phyloP scores from a whole-genome alignment of 2,329 filamentous ascomycete species.

The Arthrobotrys musiformis region DNA sequence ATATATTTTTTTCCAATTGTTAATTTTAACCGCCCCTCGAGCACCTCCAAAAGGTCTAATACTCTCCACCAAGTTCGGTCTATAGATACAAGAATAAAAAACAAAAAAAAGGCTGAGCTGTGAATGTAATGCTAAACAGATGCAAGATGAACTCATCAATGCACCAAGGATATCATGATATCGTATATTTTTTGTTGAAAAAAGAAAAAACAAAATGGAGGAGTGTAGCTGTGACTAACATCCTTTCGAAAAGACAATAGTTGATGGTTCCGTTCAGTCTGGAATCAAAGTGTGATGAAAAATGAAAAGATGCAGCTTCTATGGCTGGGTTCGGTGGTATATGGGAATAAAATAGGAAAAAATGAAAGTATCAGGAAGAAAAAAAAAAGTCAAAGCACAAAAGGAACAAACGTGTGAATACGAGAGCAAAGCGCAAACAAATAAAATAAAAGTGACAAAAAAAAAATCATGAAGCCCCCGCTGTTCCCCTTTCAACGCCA shows the following conservation, averaged over 20 bases:
- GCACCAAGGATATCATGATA: slow-evolving; percentile 17
- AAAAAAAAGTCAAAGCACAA: too few relatives aligned
- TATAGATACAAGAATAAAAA: slow-evolving; percentile 21
- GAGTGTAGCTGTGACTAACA: neutral
- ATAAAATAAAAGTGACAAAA: too few relatives aligned
- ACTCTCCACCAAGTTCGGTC: neutral
- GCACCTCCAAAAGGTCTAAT: too few relatives aligned
- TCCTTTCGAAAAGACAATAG: neutral
- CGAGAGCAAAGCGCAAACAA: neutral
- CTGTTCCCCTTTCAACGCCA: slow-evolving; percentile 30
- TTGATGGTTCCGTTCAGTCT: slow-evolving; percentile 1
- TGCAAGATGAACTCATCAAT: slow-evolving; percentile 17
- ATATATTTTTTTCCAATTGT: too few relatives aligned
- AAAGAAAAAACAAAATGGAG: neutral
- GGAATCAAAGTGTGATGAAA: neutral
- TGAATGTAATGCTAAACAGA: slow-evolving; percentile 10
- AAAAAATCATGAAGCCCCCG: slow-evolving; percentile 8
- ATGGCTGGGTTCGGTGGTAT: neutral
- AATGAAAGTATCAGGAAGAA: neutral
- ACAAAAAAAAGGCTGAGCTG: neutral
- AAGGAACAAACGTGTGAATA: neutral
- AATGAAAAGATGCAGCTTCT: neutral
- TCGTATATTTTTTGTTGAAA: slow-evolving; percentile 8
- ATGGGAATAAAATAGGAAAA: neutral
- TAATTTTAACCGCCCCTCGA: too few relatives aligned